These are phyloP conservation scores for Paramecium sonneborni DNA, from an alignment of 73 alveolate genomes.

Conservation along the genomic window DNA sequence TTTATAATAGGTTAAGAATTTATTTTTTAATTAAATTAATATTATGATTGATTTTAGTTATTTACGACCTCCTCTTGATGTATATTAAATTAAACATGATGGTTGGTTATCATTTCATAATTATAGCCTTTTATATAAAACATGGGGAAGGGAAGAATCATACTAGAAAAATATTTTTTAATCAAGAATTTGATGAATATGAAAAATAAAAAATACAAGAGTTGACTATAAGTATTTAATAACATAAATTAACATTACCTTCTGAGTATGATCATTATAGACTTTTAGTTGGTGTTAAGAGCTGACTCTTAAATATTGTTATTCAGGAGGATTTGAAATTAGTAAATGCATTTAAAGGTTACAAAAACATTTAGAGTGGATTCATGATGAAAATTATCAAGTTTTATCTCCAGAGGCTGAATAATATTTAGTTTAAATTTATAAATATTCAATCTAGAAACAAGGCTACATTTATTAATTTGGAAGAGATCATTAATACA, in stretches of 20 bases:
- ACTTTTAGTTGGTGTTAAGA: conserved; percentile 59
- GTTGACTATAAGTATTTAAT: not conserved
- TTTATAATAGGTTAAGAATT: not conserved
- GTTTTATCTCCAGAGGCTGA: conserved; percentile 53
- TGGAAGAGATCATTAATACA: conserved; percentile 63
- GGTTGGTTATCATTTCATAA: not conserved
- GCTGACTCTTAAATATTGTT: conserved; percentile 61
- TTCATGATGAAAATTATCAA: conserved; percentile 5
- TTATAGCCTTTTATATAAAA: conserved; percentile 49
- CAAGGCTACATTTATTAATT: conserved; percentile 53
- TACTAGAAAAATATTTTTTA: conserved; percentile 49
- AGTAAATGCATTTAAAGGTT: conserved; percentile 52
- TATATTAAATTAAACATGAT: not conserved
- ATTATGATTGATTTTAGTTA: conserved; percentile 34
- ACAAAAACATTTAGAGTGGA: conserved; percentile 65
- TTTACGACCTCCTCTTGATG: conserved; percentile 40
- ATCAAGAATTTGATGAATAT: conserved; percentile 55
- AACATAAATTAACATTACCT: conserved; percentile 53
- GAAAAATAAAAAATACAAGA: conserved; percentile 41
- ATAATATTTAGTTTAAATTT: conserved; percentile 43
- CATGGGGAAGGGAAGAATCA: conserved; percentile 63
- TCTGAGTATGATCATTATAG: conserved; percentile 27
- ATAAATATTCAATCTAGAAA: not conserved
- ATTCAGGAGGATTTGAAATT: conserved; percentile 67
- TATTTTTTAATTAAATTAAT: not conserved